Conservation (phyloP, 768 basidiomycete genomes). For the Hericium alpestre region DNA sequence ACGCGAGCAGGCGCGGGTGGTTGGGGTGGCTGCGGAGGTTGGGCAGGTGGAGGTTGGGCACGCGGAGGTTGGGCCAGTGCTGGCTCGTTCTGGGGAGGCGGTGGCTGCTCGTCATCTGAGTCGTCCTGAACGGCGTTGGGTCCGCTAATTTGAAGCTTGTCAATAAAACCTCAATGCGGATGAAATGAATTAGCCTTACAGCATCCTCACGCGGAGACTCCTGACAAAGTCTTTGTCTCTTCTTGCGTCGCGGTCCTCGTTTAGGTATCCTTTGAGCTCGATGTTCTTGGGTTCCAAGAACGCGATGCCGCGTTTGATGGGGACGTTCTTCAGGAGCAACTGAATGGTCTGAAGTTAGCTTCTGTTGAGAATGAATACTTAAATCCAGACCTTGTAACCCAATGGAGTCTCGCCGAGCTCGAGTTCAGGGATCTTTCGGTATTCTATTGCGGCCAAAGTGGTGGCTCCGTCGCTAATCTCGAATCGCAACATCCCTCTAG, state of each 20-base stretch:
- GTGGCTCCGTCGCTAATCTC: conserved; percentile 70
- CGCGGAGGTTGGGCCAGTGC: too few species aligned
- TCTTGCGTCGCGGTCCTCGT: conserved; percentile 52
- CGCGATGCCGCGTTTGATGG: conserved; percentile 58
- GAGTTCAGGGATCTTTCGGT: conserved; percentile 51
- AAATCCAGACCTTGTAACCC: conserved; percentile 61
- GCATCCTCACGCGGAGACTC: conserved; percentile 51
- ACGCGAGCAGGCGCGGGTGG: conserved; percentile 3
- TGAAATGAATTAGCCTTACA: conserved; percentile 30
- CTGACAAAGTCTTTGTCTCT: conserved; percentile 52
- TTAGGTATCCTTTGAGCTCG: conserved; percentile 46
- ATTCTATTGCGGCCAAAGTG: conserved; percentile 69
- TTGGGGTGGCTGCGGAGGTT: neutral
- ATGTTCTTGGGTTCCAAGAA: conserved; percentile 68
- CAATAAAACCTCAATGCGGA: neutral
- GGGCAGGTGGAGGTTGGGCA: neutral
- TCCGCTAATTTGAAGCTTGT: neutral
- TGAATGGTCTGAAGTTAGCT: conserved; percentile 19
- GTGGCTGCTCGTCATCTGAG: neutral
- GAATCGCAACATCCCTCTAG: conserved; percentile 68
- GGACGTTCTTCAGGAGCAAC: conserved; percentile 63
- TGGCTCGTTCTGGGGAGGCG: neutral
- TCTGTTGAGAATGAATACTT: neutral
- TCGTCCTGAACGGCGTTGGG: neutral
- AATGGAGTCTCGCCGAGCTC: conserved; percentile 66